phyloP scores from a whole-genome alignment of 2,329 filamentous ascomycete genomes.

The Cladosporium phlei region DNA sequence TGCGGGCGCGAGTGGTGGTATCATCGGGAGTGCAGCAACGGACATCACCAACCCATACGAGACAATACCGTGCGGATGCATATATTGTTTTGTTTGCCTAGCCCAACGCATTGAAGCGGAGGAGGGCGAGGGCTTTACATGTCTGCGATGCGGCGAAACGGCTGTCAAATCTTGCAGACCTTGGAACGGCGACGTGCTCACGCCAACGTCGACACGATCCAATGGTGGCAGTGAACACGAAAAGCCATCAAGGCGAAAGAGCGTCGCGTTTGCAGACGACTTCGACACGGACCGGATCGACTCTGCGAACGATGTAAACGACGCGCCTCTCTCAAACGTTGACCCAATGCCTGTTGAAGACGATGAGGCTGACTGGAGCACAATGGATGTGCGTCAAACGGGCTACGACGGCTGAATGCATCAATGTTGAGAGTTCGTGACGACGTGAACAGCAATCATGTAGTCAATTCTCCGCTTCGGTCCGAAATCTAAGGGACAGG shows the following conservation, averaged over 20 bases:
- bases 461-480: too few species aligned
- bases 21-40: slow-evolving; percentile 81
- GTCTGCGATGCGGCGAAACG: slow-evolving; percentile 78
- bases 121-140: slow-evolving; percentile 91
- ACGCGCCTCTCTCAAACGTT: slow-evolving; percentile 6
- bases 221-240: slow-evolving; percentile 47
- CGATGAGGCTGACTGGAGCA: slow-evolving; percentile 5
- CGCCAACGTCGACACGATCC: not conserved
- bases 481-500: slow-evolving; percentile 2
- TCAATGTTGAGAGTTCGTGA: too few species aligned
- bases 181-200: slow-evolving; percentile 77
- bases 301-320: slow-evolving; percentile 13
- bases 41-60: slow-evolving; percentile 97
- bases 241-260: slow-evolving; percentile 25
- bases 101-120: slow-evolving; percentile 84
- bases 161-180: slow-evolving; percentile 78
- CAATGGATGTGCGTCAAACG: not conserved
- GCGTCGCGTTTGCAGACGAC: slow-evolving; percentile 29
- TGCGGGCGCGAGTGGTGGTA: slow-evolving; percentile 53
- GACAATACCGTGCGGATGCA: slow-evolving; percentile 77
- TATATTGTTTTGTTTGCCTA: slow-evolving; percentile 97
- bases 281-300: slow-evolving; percentile 24
- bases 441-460: too few species aligned
- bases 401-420: not conserved
- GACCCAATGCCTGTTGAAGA: slow-evolving; percentile 14